Evolutionary conservation across 306 rosid species (phyloP).

Genomic region (Pyrus communis): DNA sequence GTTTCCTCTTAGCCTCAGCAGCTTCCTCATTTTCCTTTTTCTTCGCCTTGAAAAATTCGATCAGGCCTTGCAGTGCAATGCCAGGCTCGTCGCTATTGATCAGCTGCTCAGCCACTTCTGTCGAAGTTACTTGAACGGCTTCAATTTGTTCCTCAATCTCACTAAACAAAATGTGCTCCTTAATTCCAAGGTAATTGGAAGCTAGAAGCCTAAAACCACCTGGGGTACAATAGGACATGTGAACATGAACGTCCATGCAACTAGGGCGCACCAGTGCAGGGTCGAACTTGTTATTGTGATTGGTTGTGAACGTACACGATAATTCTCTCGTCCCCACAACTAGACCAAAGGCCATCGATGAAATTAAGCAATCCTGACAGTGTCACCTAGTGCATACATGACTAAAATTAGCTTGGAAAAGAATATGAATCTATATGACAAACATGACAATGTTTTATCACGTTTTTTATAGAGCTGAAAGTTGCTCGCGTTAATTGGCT

Average conservation of each 20-base stretch:
- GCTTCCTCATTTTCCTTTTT: conserved; percentile 22
- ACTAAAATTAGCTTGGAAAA: neutral
- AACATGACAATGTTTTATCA: no score
- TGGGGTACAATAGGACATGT: conserved; percentile 50
- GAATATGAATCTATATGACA: neutral
- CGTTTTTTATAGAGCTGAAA: no score
- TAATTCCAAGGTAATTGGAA: conserved; percentile 31
- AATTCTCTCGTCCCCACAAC: conserved; percentile 49
- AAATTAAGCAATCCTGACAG: conserved; percentile 43
- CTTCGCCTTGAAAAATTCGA: conserved; percentile 22
- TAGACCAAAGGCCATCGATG: conserved; percentile 43
- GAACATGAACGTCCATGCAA: conserved; percentile 48
- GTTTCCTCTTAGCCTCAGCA: neutral
- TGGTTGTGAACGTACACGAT: conserved; percentile 37
- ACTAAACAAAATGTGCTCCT: conserved; percentile 15
- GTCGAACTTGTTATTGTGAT: conserved; percentile 42
- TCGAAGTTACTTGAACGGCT: conserved; percentile 22
- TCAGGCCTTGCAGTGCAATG: conserved; percentile 1
- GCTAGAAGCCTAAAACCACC: conserved; percentile 23
- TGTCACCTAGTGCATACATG: conserved; percentile 21
- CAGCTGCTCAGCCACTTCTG: conserved; percentile 35
- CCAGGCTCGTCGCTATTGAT: conserved; percentile 15
- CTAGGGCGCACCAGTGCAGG: conserved; percentile 39
- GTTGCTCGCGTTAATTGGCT: no score
- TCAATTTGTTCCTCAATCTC: conserved; percentile 19